Percentiles rank a stretch among this genome's conserved stretches.
Evolutionary conservation across 345 rosid species (phyloP).

Genomic region (Gossypium australe): DNA sequence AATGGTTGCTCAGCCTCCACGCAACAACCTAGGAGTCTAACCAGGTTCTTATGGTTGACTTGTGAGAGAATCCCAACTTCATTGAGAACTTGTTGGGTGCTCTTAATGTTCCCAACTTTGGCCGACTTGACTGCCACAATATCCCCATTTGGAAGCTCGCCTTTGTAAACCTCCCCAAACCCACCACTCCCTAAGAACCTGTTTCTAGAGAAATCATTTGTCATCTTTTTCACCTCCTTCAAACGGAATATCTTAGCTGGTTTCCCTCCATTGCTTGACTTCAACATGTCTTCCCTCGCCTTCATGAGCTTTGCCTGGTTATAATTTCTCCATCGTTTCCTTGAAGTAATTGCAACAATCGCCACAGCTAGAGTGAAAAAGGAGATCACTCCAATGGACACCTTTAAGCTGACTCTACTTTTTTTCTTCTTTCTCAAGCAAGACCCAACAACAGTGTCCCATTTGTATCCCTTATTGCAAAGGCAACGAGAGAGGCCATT

Average conservation of each 20-base stretch:
- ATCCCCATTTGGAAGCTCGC: slow-evolving; percentile 48
- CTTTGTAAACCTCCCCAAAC: slow-evolving; percentile 59
- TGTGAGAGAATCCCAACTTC: slow-evolving; percentile 63
- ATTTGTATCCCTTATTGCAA: slow-evolving; percentile 37
- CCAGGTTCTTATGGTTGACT: slow-evolving; percentile 64
- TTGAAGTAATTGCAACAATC: slow-evolving; percentile 13
- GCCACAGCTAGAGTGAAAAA: slow-evolving; percentile 21
- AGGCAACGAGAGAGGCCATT: slow-evolving; percentile 39
- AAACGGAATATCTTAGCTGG: slow-evolving; percentile 40
- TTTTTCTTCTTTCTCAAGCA: slow-evolving; percentile 31
- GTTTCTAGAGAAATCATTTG: slow-evolving; percentile 40
- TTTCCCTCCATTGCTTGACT: slow-evolving; percentile 37
- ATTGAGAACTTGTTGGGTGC: slow-evolving; percentile 58
- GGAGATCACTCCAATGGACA: slow-evolving; percentile 28
- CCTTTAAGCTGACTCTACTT: slow-evolving; percentile 23
- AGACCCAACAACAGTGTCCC: slow-evolving; percentile 33
- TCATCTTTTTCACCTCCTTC: slow-evolving; percentile 53
- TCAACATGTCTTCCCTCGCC: slow-evolving; percentile 45
- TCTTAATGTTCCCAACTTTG: slow-evolving; percentile 58
- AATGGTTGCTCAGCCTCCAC: slow-evolving; percentile 50
- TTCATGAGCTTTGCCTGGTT: slow-evolving; percentile 33
- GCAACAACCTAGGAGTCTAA: slow-evolving; percentile 54
- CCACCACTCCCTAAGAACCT: slow-evolving; percentile 54
- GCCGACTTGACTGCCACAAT: slow-evolving; percentile 54
- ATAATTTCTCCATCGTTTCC: slow-evolving; percentile 13